Evolutionary conservation across 768 basidiomycete species (phyloP), one percentile per base, ranked within the genome.

Genomic region (Pulveroboletus sp.): DNA sequence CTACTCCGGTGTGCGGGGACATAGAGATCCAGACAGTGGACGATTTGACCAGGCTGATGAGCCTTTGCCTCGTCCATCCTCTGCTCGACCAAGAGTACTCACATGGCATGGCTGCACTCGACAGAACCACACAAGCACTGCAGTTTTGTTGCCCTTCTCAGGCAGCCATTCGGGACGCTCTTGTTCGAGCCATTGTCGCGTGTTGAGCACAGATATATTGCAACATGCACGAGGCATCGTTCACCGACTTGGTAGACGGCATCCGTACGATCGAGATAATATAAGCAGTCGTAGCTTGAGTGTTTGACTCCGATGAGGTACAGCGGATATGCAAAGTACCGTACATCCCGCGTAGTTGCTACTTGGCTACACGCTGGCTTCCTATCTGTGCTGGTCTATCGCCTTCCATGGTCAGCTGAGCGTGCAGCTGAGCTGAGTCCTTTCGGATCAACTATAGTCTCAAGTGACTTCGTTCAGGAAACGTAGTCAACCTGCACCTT

Each of bases 51-150:
- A 15, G 33, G 33, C 14, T 15, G 14, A 35, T 15, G 33, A 5
- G 14, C 8, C 33, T 15, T 15, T 15, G 33, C 15, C 33, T 15
- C 8, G 33, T 35, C 14, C 49, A 59, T 44, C 26, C 49, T 0
- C 24, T 57, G 3, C 50, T 50, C 24, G 52, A 51, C 9, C 46
- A 46, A 9, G 51, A 52, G 10, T 45, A 37, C 26, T 9, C 7
- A 5, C 3, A 21, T 1, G 32, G 43, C 3, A 30, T 5, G 1
- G 14, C 15, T 10, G 31, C 12, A 15, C 21, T 42, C 0, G 42
- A 54, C 31, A 11, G 11, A 26, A 35, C 15, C 1, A 39, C 39
- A 2, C 36, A 10, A n/a, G 33, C 33, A 35, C 33, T 35, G 6
- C 15, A 14, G 33, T 15, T 33, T 33, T 15, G 14, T 33, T 15